Evolutionary conservation across 768 basidiomycete species (phyloP), one percentile per base, ranked within the genome.

Genomic region (Leccinum broughii): DNA sequence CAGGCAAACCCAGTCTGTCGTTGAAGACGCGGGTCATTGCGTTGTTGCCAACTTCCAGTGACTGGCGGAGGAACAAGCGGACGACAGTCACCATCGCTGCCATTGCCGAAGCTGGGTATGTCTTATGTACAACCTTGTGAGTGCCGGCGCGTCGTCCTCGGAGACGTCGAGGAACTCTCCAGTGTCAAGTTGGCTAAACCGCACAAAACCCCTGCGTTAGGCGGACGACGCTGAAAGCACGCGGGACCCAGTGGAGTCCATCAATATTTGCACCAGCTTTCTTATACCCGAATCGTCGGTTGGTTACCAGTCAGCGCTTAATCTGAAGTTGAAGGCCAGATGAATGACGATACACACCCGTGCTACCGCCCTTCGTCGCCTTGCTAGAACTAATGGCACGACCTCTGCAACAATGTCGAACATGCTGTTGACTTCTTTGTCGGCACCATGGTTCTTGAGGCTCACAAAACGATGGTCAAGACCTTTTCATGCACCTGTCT

Each of bases 161-260:
- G 87, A 77, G 34, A 89, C 70, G 65, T 88, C 88, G 60, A 89
- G 76, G 70, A 87, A 88, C 66, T 89, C 85, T 3, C 80, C 78
- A 0, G 78, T 78, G 66, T 89, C 87, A 51, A 78, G 59, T 7
- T 30, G 52, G 2, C 64, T 66, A 13, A 39, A 39, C 39, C 37
- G 8, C 8, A 39, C 8, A 39, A 39, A 39, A 39, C 39, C 39
- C 39, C 39, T 13, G 15, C 3, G 6, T 15, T 15, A 37, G 37
- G 37, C 37, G 39, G 9, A 39, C 39, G 15, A 39, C 7, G 7
- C 37, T 17, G 37, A 17, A 17, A 37, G 53, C 51, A 20, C 3
- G 24, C 32, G 17, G 44, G 26, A 78, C 44, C 88, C 88, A 13
- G 30, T 52, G 7, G 28, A 28, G 20, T 51, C 50, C 24, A 50